Conservation (phyloP, 2,329 filamentous ascomycete genomes). For the Epichloe aotearoae region DNA sequence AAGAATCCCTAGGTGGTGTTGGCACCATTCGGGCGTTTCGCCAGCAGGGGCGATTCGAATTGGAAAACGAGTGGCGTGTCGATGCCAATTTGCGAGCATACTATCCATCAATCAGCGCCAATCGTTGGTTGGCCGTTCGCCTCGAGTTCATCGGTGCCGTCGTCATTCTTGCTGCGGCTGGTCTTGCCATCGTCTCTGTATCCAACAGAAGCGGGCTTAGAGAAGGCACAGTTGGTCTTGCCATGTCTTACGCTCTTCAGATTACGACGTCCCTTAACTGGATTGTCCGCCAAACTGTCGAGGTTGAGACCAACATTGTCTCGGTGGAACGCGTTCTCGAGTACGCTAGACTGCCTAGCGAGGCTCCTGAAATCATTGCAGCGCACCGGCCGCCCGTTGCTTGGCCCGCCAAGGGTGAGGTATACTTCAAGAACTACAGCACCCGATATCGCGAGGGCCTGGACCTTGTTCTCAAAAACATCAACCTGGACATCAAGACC, state of each 20-base stretch:
- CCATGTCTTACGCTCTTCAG: conserved; percentile 94
- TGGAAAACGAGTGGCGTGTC: conserved; percentile 95
- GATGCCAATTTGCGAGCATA: conserved; percentile 90
- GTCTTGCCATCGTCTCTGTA: conserved; percentile 71
- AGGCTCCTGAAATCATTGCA: conserved; percentile 87
- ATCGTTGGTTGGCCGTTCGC: conserved; percentile 86
- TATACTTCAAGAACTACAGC: conserved; percentile 88
- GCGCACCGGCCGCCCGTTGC: conserved; percentile 74
- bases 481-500: conserved; percentile 83
- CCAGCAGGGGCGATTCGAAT: conserved; percentile 73
- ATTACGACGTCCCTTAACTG: conserved; percentile 97
- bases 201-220: conserved; percentile 49
- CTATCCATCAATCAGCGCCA: conserved; percentile 89
- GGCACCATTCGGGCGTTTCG: conserved; percentile 91
- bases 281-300: conserved; percentile 96
- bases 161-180: conserved; percentile 79
- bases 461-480: conserved; percentile 84
- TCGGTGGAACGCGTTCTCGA: conserved; percentile 96
- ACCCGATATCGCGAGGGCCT: conserved; percentile 82
- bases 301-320: conserved; percentile 99
- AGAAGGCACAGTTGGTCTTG: conserved; percentile 71
- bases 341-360: conserved; percentile 80
- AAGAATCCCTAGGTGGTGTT: conserved; percentile 88
- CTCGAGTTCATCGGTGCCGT: conserved; percentile 91
- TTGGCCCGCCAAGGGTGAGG: conserved; percentile 81